Conservation (phyloP, 768 basidiomycete species). For the Boletus rubropictus region DNA sequence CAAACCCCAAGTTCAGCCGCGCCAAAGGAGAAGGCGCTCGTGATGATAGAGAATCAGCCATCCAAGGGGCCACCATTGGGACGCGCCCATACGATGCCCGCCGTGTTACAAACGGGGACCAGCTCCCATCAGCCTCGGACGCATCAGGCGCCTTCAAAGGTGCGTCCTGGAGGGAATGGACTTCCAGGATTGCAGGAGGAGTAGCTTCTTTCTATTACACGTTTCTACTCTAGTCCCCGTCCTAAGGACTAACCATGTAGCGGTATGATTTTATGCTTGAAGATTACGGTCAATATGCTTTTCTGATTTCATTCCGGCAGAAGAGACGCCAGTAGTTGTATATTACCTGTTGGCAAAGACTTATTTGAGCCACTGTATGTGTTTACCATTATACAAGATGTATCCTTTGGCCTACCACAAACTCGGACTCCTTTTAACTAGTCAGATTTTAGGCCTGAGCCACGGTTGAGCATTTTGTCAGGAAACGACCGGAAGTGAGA, state of each 20-base stretch:
- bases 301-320: too few relatives aligned
- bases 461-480: too few relatives aligned
- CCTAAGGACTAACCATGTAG: neutral
- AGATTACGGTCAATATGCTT: neutral
- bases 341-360: too few relatives aligned
- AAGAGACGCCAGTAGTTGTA: too few relatives aligned
- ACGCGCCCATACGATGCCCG: constrained; percentile 17
- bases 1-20: neutral
- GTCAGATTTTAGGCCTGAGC: too few relatives aligned
- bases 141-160: neutral
- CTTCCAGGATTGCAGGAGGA: constrained; percentile 8
- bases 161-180: neutral
- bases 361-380: too few relatives aligned
- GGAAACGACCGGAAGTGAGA: too few relatives aligned
- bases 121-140: neutral
- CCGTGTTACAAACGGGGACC: neutral
- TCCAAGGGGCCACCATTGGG: constrained; percentile 2
- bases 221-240: neutral
- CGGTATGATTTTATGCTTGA: constrained; percentile 4
- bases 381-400: too few relatives aligned
- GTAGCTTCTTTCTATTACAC: neutral
- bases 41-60: neutral
- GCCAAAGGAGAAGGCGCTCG: constrained; percentile 1
- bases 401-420: too few relatives aligned
- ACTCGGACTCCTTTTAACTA: too few relatives aligned